A percentile compares a stretch with the other conserved stretches of the same genome.
These are phyloP conservation scores for Beauveria bassiana DNA, from an alignment of 2,329 filamentous ascomycete genomes.

Conservation along the genomic window DNA sequence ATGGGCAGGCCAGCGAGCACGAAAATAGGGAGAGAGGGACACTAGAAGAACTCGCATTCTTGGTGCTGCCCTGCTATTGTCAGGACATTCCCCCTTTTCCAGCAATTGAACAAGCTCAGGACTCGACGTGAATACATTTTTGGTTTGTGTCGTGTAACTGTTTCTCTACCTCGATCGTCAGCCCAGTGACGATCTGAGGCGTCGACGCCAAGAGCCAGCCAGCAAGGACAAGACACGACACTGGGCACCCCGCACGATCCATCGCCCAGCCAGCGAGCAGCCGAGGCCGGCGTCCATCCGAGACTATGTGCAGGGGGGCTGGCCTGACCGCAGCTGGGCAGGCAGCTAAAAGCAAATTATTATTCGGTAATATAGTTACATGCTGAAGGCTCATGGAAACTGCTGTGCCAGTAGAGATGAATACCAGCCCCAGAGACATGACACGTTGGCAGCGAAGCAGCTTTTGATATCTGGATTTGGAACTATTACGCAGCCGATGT, in stretches of 20 bases:
- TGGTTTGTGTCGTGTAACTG: too few species aligned
- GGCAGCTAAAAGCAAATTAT: not conserved
- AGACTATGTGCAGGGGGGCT: not conserved
- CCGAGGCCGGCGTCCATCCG: not conserved
- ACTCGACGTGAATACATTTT: too few species aligned
- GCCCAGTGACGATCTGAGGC: not conserved
- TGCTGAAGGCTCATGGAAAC: too few species aligned
- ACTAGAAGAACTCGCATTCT: not conserved
- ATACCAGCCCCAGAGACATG: too few species aligned
- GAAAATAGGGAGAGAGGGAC: not conserved
- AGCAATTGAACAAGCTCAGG: too few species aligned
- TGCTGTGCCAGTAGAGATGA: too few species aligned
- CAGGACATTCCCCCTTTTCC: not conserved
- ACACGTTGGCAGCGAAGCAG: too few species aligned
- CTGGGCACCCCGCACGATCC: conserved; percentile 6
- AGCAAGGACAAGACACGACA: not conserved
- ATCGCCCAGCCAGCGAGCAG: conserved; percentile 5
- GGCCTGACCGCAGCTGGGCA: not conserved
- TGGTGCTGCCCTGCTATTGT: not conserved
- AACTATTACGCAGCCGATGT: too few species aligned
- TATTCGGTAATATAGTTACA: too few species aligned
- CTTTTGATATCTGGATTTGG: too few species aligned
- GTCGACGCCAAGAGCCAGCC: not conserved
- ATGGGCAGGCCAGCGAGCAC: not conserved
- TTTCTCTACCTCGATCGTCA: too few species aligned